Percentiles rank a stretch among this genome's conserved stretches.
Evolutionary conservation across 495 filamentous ascomycete genomes (phyloP).

Genomic region (Penicillium argentinense): DNA sequence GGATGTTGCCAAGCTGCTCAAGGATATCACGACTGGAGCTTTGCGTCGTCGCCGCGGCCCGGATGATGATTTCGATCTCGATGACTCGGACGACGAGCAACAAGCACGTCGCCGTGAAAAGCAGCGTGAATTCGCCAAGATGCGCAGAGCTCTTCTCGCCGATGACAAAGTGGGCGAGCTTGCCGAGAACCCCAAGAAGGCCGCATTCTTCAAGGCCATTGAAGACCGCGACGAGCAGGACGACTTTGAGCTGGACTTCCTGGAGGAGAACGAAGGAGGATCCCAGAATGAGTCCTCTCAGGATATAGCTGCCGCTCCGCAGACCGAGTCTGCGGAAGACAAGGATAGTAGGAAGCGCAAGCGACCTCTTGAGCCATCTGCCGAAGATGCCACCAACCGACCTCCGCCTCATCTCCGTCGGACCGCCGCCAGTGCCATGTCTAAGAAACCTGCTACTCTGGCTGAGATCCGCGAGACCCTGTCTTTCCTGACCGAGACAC

Average conservation of each 20-base stretch:
- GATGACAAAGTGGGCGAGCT: constrained; percentile 90
- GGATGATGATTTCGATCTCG: constrained; percentile 74
- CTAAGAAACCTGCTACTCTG: constrained; percentile 66
- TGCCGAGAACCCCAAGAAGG: constrained; percentile 84
- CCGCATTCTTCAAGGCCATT: constrained; percentile 85
- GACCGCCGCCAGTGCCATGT: constrained; percentile 52
- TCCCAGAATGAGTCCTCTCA: constrained; percentile 48
- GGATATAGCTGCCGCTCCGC: constrained; percentile 29
- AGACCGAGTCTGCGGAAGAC: constrained; percentile 21
- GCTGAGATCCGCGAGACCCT: constrained; percentile 77
- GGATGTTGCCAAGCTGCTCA: constrained; percentile 83
- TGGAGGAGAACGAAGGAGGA: constrained; percentile 52
- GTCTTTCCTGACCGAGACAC: constrained; percentile 78
- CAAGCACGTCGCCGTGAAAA: constrained; percentile 77
- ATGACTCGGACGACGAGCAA: constrained; percentile 83
- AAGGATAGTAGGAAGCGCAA: constrained; percentile 53
- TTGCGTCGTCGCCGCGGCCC: constrained; percentile 75
- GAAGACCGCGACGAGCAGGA: constrained; percentile 81
- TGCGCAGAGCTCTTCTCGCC: constrained; percentile 84
- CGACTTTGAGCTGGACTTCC: constrained; percentile 73
- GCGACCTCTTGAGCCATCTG: constrained; percentile 46
- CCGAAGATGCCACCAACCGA: constrained; percentile 50
- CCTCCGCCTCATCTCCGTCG: constrained; percentile 65
- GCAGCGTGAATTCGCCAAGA: constrained; percentile 83
- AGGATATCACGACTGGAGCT: constrained; percentile 83